phyloP scores from a whole-genome alignment of 345 rosid species.

The Eucalyptus pauciflora region DNA sequence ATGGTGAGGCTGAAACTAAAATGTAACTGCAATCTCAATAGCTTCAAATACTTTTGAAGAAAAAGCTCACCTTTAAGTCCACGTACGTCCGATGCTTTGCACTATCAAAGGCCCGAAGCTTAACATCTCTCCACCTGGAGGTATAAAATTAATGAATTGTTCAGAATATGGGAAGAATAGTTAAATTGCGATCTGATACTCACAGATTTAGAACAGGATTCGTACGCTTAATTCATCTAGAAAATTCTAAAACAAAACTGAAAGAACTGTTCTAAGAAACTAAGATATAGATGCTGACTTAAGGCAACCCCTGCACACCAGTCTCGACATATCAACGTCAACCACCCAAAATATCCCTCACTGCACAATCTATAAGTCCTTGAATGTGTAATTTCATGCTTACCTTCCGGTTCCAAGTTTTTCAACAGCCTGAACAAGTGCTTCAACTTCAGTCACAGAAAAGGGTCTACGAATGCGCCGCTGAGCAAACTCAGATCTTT shows the following conservation, averaged over 20 bases:
- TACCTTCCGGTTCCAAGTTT: conserved; percentile 99
- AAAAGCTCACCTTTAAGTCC: conserved; percentile 66
- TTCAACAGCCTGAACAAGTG: conserved; percentile 96
- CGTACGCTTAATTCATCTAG: not conserved
- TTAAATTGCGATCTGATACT: not conserved
- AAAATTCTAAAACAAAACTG: not conserved
- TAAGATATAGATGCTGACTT: not conserved
- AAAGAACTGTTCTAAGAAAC: not conserved
- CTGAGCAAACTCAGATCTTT: conserved; percentile 69
- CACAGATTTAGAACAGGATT: not conserved
- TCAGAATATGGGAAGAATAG: not conserved
- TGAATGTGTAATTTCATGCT: not conserved
- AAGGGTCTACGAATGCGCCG: conserved; percentile 98
- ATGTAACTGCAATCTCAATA: not conserved
- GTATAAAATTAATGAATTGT: not conserved
- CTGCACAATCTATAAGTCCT: not conserved
- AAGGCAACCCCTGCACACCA: not conserved
- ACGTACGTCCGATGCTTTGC: conserved; percentile 96
- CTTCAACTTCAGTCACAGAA: conserved; percentile 95
- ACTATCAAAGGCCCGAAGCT: conserved; percentile 78
- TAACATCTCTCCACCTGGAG: conserved; percentile 95
- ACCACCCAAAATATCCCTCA: not conserved
- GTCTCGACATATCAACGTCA: not conserved
- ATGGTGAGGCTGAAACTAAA: not conserved
- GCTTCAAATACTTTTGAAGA: not conserved